Base-by-base conservation (phyloP, 495 filamentous ascomycete species). In the Penicillium parvum region DNA sequence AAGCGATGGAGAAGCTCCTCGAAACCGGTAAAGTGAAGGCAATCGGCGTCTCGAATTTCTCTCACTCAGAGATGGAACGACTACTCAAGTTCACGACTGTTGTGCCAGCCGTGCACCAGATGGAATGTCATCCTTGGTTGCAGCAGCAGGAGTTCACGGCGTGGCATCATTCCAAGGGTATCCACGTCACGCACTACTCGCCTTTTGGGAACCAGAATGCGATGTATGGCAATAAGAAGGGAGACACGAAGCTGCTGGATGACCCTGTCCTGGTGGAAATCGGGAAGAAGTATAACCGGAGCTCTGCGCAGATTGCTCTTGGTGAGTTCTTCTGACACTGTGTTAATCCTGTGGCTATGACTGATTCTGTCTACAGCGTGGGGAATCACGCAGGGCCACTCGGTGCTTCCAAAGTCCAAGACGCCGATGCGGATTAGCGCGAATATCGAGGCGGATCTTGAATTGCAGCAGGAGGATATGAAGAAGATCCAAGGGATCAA, bases 31-130 rank as follows among this genome's bases (percentile, higher is more conserved):
- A 80, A 53, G 60, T 69, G 20, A 74, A 61, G 45, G 78, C 69
- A 5, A 86, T 92, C 53, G 86, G 86, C 3, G 76, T 91, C 11
- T 85, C 82, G 50, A 91, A 90, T 65, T 88, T 88, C 64, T 78
- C 71, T 7, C 71, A 78, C 44, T 67, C 63, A 11, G 80, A 89
- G 50, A 60, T 88, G 37, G 79, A 87, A 66, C 68, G 69, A 38
- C 52, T 89, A 11, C 37, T 90, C 15, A 69, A 76, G 42, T 71
- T 83, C 12, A 60, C 67, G 22, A 63, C 52, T 5, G 69, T 50
- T 40, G 27, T 49, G 10, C 83, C 82, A 7, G 82, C 81, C 3
- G 81, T 74, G 10, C 79, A 86, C 53, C 81, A 86, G 51, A 63
- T 84, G 48, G 82, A 85, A 52, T 48, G 60, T 12, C 75, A 83